phyloP scores from a whole-genome alignment of 2,329 filamentous ascomycete species.

The Teratosphaeria nubilosa region DNA sequence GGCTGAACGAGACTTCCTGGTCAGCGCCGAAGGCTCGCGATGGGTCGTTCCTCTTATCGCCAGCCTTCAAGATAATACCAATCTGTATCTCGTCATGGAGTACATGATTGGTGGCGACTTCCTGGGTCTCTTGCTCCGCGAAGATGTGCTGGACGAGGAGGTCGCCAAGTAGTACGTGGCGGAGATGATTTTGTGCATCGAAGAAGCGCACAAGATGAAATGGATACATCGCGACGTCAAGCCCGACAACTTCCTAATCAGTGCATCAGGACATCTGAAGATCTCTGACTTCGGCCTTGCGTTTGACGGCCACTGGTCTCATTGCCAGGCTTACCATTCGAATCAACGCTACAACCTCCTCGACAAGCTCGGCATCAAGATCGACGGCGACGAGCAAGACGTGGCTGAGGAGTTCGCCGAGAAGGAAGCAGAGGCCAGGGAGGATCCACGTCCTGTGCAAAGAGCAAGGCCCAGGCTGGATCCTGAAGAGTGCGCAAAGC shows the following conservation, averaged over 20 bases:
- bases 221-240: constrained; percentile 97
- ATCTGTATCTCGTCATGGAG: constrained; percentile 92
- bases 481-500: constrained; percentile 14
- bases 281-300: constrained; percentile 95
- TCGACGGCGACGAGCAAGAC: constrained; percentile 67
- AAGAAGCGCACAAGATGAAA: constrained; percentile 76
- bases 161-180: constrained; percentile 80
- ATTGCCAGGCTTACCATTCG: constrained; percentile 79
- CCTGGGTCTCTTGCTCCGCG: constrained; percentile 71
- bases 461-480: constrained; percentile 9
- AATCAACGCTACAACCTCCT: constrained; percentile 71
- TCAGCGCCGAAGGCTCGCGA: constrained; percentile 73
- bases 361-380: constrained; percentile 60
- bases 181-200: constrained; percentile 91
- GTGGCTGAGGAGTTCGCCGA: constrained; percentile 36
- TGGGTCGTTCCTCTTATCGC: constrained; percentile 85
- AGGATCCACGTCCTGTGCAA: constrained; percentile 2
- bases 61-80: constrained; percentile 77
- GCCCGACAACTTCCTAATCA: constrained; percentile 93
- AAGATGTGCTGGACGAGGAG: constrained; percentile 69
- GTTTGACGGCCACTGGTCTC: constrained; percentile 91
- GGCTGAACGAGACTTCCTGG: constrained; percentile 84
- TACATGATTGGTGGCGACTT: constrained; percentile 98
- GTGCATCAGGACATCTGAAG: constrained; percentile 77
- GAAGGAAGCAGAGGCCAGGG: constrained; percentile 13